A percentile compares a stretch with the other conserved stretches of the same genome.
These are phyloP conservation scores for Pseudogymnoascus verrucosus DNA, from an alignment of 2,329 filamentous ascomycete species.

Conservation along the genomic window DNA sequence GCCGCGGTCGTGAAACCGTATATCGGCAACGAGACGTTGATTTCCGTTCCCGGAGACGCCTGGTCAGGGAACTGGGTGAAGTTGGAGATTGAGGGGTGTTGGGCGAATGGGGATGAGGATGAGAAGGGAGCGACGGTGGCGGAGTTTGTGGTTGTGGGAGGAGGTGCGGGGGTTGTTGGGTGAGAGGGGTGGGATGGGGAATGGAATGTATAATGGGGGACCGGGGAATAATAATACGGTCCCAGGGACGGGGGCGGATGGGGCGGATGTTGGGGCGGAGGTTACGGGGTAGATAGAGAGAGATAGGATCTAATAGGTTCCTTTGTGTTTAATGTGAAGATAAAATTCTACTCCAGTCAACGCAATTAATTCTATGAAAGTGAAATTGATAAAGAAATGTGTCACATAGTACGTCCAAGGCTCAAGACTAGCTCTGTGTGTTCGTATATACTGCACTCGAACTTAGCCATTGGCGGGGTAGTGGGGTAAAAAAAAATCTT, in stretches of 20 bases:
- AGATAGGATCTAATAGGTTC: not conserved
- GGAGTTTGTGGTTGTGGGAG: constrained; percentile 37
- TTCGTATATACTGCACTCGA: not conserved
- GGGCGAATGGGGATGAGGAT: constrained; percentile 26
- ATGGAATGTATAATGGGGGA: not conserved
- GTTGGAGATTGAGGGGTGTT: constrained; percentile 41
- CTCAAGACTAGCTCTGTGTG: too few species aligned
- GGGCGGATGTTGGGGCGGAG: not conserved
- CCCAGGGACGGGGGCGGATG: not conserved
- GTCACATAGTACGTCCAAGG: not conserved
- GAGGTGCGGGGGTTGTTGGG: not conserved
- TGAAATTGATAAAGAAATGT: not conserved
- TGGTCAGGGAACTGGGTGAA: constrained; percentile 27
- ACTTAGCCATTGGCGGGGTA: not conserved
- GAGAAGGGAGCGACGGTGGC: constrained; percentile 42
- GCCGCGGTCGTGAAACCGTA: constrained; percentile 19
- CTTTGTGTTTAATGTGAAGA: not conserved
- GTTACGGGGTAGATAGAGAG: not conserved
- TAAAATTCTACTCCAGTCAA: not conserved
- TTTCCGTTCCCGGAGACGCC: constrained; percentile 19
- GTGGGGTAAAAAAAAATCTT: not conserved
- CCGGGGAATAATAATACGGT: not conserved
- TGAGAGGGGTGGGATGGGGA: not conserved
- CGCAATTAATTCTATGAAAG: not conserved
- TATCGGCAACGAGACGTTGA: constrained; percentile 24